Percentiles rank a stretch among this genome's conserved stretches.
Evolutionary conservation across 179 eudicot genomes (phyloP).

Genomic region (Amaranthus tricolor): DNA sequence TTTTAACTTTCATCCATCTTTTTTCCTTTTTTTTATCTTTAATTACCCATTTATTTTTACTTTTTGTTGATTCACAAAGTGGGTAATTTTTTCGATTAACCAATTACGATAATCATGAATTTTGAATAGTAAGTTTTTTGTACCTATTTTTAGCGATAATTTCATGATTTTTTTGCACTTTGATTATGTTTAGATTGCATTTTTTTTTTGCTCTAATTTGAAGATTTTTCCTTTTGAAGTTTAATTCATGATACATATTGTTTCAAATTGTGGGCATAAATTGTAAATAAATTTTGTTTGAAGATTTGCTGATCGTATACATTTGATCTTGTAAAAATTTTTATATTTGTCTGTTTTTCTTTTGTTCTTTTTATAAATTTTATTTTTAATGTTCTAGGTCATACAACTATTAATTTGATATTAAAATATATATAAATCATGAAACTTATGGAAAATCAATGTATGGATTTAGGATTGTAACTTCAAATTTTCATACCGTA

Average conservation of each 20-base stretch:
- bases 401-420: too few relatives aligned
- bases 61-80: background rate
- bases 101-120: conserved; percentile 37
- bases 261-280: background rate
- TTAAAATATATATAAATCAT: too few relatives aligned
- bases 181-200: background rate
- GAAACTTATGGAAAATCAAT: too few relatives aligned
- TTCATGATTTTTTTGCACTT: background rate
- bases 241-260: background rate
- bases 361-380: too few relatives aligned
- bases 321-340: too few relatives aligned
- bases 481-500: too few relatives aligned
- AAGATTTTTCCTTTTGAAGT: background rate
- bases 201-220: background rate
- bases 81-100: too few relatives aligned
- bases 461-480: too few relatives aligned
- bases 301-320: too few relatives aligned
- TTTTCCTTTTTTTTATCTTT: background rate
- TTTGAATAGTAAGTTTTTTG: conserved; percentile 51
- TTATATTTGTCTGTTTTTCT: too few relatives aligned
- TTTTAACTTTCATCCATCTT: conserved; percentile 2
- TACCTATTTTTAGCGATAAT: background rate
- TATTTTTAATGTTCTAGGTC: too few relatives aligned
- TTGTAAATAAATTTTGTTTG: too few relatives aligned
- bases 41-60: background rate